phyloP scores from a whole-genome alignment of 2,329 filamentous ascomycete genomes.

The Coniella vitis region DNA sequence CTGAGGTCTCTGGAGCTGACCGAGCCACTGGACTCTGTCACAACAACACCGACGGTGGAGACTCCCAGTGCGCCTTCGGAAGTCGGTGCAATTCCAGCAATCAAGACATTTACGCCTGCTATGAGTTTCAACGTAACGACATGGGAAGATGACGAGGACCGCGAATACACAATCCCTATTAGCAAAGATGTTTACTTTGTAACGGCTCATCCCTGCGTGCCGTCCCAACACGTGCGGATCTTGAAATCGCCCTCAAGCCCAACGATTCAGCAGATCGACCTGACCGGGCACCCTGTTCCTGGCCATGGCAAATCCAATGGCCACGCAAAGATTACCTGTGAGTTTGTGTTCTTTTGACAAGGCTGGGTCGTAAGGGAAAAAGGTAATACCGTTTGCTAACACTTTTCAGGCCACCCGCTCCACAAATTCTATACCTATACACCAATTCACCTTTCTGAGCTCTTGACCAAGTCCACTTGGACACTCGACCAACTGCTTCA shows the following conservation, averaged over 20 bases:
- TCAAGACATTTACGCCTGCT: constrained; percentile 34
- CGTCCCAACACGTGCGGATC: constrained; percentile 49
- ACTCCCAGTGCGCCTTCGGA: constrained; percentile 30
- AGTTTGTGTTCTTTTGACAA: constrained; percentile 14
- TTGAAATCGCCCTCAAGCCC: constrained; percentile 54
- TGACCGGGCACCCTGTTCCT: constrained; percentile 36
- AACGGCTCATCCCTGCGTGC: constrained; percentile 58
- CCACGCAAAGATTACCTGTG: constrained; percentile 42
- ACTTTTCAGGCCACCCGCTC: constrained; percentile 48
- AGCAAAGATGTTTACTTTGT: constrained; percentile 57
- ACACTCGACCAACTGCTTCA: constrained; percentile 41
- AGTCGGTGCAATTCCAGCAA: constrained; percentile 23
- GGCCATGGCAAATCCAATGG: constrained; percentile 36
- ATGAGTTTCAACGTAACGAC: constrained; percentile 34
- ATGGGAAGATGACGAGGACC: constrained; percentile 32
- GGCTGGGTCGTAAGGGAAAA: neutral
- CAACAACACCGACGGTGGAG: constrained; percentile 37
- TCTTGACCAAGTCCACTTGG: constrained; percentile 41
- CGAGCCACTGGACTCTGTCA: constrained; percentile 35
- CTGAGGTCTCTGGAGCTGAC: constrained; percentile 46
- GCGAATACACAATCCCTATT: constrained; percentile 38
- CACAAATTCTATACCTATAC: constrained; percentile 58
- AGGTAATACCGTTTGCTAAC: neutral
- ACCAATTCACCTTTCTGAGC: constrained; percentile 50
- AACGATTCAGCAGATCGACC: constrained; percentile 50